Conservation (phyloP, 1,284 basidiomycete genomes). For the Naganishia sp. region DNA sequence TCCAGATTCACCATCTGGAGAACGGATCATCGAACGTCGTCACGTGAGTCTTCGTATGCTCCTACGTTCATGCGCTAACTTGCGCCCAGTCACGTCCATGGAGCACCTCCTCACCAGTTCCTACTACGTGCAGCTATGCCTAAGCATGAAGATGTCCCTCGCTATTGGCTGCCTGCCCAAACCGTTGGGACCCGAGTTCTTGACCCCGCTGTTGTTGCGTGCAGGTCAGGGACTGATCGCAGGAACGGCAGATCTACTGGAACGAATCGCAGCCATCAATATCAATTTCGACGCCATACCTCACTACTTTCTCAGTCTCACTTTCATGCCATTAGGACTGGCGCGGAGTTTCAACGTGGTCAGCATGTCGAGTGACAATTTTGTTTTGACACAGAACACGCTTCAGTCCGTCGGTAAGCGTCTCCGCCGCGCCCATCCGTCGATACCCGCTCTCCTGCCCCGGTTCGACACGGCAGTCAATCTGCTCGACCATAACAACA, state of each 20-base stretch:
- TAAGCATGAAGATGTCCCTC: constrained; percentile 14
- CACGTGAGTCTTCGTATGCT: neutral
- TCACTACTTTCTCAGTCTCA: constrained; percentile 13
- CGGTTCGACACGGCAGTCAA: constrained; percentile 22
- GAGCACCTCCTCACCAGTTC: constrained; percentile 13
- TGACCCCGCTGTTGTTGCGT: neutral
- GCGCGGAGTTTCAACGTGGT: constrained; percentile 13
- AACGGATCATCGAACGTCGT: constrained; percentile 18
- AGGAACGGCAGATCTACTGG: constrained; percentile 15
- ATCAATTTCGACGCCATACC: constrained; percentile 21
- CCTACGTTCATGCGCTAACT: neutral
- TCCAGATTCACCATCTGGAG: constrained; percentile 17
- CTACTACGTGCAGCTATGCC: constrained; percentile 23
- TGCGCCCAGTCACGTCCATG: neutral
- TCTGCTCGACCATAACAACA: neutral
- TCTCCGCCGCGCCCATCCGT: neutral
- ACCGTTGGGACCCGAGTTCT: constrained; percentile 3
- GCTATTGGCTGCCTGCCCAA: constrained; percentile 6
- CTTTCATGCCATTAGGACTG: constrained; percentile 20
- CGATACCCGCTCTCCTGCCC: constrained; percentile 4
- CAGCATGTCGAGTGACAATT: constrained; percentile 3
- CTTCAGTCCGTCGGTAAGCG: constrained; percentile 14
- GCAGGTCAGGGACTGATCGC: constrained; percentile 9
- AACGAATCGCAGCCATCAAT: constrained; percentile 13
- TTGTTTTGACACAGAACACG: constrained; percentile 2